These are phyloP conservation scores for Ustilago cynodontis DNA, from an alignment of 1,284 basidiomycete genomes.

Conservation along the genomic window DNA sequence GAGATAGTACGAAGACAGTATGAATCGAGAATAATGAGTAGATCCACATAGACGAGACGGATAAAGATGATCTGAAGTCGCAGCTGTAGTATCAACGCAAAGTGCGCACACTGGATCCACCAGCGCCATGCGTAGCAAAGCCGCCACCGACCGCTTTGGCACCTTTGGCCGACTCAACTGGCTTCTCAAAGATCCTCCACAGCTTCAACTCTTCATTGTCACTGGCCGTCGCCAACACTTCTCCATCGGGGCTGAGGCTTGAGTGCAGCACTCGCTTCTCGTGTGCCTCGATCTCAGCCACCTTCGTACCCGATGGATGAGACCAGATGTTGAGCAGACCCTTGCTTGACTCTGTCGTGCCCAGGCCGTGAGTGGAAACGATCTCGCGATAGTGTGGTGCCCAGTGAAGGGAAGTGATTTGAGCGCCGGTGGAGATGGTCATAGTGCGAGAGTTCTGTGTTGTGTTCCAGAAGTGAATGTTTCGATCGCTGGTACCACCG, in stretches of 20 bases:
- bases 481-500: constrained; percentile 93
- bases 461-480: constrained; percentile 85
- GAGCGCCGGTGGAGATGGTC: constrained; percentile 73
- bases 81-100: constrained; percentile 24
- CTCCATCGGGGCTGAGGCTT: constrained; percentile 65
- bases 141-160: constrained; percentile 22
- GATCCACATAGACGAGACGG: neutral
- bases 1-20: neutral
- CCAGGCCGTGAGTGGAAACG: constrained; percentile 85
- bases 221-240: constrained; percentile 66
- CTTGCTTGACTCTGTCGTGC: constrained; percentile 55
- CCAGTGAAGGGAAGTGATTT: constrained; percentile 93
- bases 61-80: neutral
- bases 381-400: constrained; percentile 90
- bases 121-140: constrained; percentile 27
- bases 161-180: constrained; percentile 47
- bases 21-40: neutral
- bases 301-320: constrained; percentile 62
- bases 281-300: constrained; percentile 67
- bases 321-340: constrained; percentile 66
- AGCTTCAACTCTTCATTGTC: constrained; percentile 68
- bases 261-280: constrained; percentile 63
- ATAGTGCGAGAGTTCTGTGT: constrained; percentile 64
- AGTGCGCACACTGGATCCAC: constrained; percentile 34
- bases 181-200: constrained; percentile 68